Evolutionary conservation across 148 eudicot genomes (phyloP).

Genomic region (Fagopyrum esculentum): DNA sequence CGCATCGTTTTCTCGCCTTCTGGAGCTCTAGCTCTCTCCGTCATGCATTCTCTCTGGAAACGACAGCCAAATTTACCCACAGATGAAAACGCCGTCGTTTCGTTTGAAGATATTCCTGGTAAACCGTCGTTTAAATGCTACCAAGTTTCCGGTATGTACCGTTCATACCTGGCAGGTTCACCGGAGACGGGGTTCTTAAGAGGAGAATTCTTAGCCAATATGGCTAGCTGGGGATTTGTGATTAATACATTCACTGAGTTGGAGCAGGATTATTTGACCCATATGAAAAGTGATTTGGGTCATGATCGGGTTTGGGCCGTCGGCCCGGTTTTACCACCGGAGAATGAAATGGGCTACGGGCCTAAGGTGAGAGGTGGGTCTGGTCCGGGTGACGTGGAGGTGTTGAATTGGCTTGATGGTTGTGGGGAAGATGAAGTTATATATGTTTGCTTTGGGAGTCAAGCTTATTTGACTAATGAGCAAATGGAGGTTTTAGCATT

Average conservation of each 20-base stretch:
- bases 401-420: slow-evolving; percentile 46
- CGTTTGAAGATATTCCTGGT: background rate
- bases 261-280: background rate
- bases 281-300: background rate
- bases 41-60: background rate
- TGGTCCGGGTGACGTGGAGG: background rate
- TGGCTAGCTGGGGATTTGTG: background rate
- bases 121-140: background rate
- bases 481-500: slow-evolving; percentile 42
- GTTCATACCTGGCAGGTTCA: background rate
- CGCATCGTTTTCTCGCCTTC: no score
- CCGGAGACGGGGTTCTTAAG: background rate
- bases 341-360: background rate
- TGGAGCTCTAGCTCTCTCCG: no score
- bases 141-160: background rate
- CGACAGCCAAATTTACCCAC: background rate
- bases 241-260: background rate
- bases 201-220: background rate
- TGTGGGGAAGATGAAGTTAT: slow-evolving; percentile 41
- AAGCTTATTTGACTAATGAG: slow-evolving; percentile 22
- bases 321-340: background rate
- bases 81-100: background rate
- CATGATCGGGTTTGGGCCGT: slow-evolving; percentile 7
- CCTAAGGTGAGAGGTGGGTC: slow-evolving; percentile 23
- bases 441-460: slow-evolving; percentile 72